Conservation (phyloP, 2,329 filamentous ascomycete species). For the Gnomoniopsis sp. region DNA sequence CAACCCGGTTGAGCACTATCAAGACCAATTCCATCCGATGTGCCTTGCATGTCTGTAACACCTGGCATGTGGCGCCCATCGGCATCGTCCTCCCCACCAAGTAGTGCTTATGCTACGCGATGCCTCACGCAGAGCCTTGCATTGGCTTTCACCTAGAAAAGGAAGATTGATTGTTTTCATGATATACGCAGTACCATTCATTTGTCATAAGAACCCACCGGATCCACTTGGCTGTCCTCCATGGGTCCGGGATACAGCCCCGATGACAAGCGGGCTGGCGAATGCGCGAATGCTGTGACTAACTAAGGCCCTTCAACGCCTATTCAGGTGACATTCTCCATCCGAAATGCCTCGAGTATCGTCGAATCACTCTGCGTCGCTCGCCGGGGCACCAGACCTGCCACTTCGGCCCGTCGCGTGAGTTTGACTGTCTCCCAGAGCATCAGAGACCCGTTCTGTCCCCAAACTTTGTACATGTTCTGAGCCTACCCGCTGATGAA, state of each 20-base stretch:
- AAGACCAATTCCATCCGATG: background rate
- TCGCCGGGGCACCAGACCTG: background rate
- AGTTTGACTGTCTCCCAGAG: background rate
- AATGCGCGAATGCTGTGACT: background rate
- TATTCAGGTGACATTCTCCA: background rate
- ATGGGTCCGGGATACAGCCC: background rate
- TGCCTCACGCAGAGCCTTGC: background rate
- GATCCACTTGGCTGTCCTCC: background rate
- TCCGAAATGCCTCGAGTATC: slow-evolving; percentile 3
- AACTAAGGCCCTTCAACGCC: background rate
- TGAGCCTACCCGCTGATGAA: background rate
- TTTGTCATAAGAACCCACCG: background rate
- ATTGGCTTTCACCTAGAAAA: too few species aligned
- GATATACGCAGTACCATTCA: background rate
- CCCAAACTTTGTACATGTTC: too few species aligned
- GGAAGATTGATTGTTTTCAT: background rate
- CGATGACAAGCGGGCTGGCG: background rate
- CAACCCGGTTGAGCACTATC: background rate
- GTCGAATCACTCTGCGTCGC: background rate
- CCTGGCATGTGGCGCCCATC: too few species aligned
- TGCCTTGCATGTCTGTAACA: background rate
- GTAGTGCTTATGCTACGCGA: background rate
- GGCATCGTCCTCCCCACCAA: background rate
- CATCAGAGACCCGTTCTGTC: too few species aligned
- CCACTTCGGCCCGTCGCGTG: slow-evolving; percentile 15